Evolutionary conservation across 75 land plant genomes (phyloP).

Genomic region (Picea glauca): DNA sequence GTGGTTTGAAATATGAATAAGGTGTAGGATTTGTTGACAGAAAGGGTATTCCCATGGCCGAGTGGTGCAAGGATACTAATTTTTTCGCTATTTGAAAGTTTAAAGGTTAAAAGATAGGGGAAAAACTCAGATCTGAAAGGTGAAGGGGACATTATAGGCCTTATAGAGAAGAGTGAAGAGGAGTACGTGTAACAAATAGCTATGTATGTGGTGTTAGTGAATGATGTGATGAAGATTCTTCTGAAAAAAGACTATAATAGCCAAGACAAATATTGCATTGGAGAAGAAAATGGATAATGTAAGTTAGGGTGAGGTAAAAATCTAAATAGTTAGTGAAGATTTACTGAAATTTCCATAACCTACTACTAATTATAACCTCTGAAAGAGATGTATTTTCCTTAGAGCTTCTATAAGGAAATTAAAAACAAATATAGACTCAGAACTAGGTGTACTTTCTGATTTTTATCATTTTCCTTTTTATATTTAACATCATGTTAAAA

Average conservation of each 20-base stretch:
- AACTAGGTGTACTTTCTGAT: too few relatives aligned
- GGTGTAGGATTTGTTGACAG: conserved; percentile 67
- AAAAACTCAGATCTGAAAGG: not conserved
- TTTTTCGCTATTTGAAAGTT: conserved; percentile 33
- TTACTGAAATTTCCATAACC: too few relatives aligned
- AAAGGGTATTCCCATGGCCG: conserved; percentile 46
- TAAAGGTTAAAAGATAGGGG: conserved; percentile 9
- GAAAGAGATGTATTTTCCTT: too few relatives aligned
- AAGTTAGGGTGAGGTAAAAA: conserved; percentile 62
- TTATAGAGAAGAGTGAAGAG: conserved; percentile 40
- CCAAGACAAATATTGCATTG: conserved; percentile 62
- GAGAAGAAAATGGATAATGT: conserved; percentile 45
- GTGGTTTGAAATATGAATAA: conserved; percentile 63
- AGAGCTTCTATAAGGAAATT: too few relatives aligned
- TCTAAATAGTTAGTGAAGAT: too few relatives aligned
- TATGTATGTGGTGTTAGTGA: conserved; percentile 45
- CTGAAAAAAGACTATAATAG: conserved; percentile 69
- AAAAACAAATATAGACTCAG: too few relatives aligned
- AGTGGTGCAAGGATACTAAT: conserved; percentile 56
- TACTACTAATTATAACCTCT: too few relatives aligned
- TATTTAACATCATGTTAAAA: too few relatives aligned
- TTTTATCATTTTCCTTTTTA: too few relatives aligned
- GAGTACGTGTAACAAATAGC: conserved; percentile 50
- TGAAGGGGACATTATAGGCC: conserved; percentile 20
- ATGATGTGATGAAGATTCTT: conserved; percentile 76